phyloP scores from a whole-genome alignment of 2,329 filamentous ascomycete genomes.

The Beauveria rudraprayagi region DNA sequence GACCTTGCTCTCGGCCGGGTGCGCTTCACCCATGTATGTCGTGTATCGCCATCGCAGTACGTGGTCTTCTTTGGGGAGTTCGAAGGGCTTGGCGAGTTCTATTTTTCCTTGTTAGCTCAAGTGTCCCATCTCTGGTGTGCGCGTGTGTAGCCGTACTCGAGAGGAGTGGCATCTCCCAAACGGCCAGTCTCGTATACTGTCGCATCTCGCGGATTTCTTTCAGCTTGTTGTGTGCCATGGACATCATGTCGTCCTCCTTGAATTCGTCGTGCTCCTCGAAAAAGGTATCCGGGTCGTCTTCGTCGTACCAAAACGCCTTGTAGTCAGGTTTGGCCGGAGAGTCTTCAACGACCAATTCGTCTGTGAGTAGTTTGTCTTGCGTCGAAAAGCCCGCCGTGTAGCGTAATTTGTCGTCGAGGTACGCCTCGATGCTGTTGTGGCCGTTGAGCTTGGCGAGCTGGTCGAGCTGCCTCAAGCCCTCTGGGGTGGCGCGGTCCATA shows the following conservation, averaged over 20 bases:
- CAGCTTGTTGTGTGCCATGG: constrained; percentile 75
- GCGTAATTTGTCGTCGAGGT: constrained; percentile 21
- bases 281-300: constrained; percentile 39
- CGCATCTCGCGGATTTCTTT: constrained; percentile 82
- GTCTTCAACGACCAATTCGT: constrained; percentile 24
- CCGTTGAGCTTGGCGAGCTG: constrained; percentile 28
- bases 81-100: constrained; percentile 81
- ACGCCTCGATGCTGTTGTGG: constrained; percentile 25
- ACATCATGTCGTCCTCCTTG: constrained; percentile 76
- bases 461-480: constrained; percentile 26
- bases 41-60: constrained; percentile 94
- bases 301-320: constrained; percentile 40
- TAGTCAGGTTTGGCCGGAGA: constrained; percentile 26
- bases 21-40: constrained; percentile 87
- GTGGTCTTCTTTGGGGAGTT: constrained; percentile 56
- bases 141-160: constrained; percentile 52
- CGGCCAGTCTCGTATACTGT: constrained; percentile 77
- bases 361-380: constrained; percentile 25
- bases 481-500: constrained; percentile 22
- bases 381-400: constrained; percentile 22
- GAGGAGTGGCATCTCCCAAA: constrained; percentile 93
- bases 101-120: constrained; percentile 13
- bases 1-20: constrained; percentile 88
- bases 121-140: neutral
- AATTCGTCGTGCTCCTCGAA: constrained; percentile 53